Conservation (phyloP, 345 rosid species). For the Theobroma cacao region DNA sequence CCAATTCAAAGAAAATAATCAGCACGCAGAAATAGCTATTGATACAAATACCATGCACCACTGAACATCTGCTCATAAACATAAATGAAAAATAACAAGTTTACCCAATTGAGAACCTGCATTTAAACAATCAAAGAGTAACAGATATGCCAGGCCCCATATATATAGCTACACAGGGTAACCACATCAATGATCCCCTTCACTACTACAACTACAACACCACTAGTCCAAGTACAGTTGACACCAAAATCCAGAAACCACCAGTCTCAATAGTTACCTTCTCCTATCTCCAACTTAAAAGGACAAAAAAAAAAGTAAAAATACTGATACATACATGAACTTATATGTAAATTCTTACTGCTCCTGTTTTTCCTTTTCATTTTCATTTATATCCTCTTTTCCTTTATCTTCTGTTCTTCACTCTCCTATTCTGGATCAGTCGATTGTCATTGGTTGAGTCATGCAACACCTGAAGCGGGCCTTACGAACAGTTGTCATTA, state of each 20-base stretch:
- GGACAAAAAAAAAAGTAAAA: background rate
- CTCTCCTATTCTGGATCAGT: conserved; percentile 23
- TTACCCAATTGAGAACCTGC: conserved; percentile 23
- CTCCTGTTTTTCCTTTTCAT: conserved; percentile 28
- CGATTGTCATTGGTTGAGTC: conserved; percentile 46
- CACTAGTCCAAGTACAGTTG: conserved; percentile 26
- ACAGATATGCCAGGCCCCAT: conserved; percentile 24
- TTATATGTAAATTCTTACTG: conserved; percentile 39
- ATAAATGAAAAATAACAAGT: background rate
- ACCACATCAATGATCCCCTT: conserved; percentile 23
- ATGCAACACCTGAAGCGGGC: conserved; percentile 54
- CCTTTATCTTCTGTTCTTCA: conserved; percentile 17
- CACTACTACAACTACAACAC: conserved; percentile 12
- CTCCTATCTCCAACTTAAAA: conserved; percentile 18
- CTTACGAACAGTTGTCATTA: conserved; percentile 47
- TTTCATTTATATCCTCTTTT: conserved; percentile 25
- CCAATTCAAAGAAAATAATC: too few relatives aligned
- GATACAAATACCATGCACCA: too few relatives aligned
- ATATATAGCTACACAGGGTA: conserved; percentile 19
- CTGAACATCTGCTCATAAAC: too few relatives aligned
- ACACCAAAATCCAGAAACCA: conserved; percentile 28
- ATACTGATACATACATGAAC: conserved; percentile 45
- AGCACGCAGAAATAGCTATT: too few relatives aligned
- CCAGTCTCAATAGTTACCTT: conserved; percentile 22
- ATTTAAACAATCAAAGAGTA: conserved; percentile 21